Evolutionary conservation across 306 rosid species (phyloP).

Genomic region (Purshia tridentata): DNA sequence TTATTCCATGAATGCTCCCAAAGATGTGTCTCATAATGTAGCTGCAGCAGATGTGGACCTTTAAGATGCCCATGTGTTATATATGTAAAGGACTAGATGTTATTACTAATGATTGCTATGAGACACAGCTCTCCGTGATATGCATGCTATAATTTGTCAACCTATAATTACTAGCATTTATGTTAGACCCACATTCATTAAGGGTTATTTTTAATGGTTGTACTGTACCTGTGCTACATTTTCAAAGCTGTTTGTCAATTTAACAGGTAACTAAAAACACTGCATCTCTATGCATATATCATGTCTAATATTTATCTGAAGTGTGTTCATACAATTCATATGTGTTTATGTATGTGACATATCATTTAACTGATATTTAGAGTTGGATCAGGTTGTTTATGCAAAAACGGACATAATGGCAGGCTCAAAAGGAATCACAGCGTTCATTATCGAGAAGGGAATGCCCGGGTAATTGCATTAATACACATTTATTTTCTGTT

Average conservation of each 20-base stretch:
- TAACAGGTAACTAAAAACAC: neutral
- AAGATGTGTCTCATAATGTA: neutral
- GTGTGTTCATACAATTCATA: neutral
- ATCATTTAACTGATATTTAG: constrained; percentile 30
- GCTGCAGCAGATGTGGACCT: neutral
- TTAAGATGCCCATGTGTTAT: neutral
- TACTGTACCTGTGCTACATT: neutral
- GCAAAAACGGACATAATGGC: constrained; percentile 81
- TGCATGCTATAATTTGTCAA: neutral
- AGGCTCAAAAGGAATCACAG: constrained; percentile 93
- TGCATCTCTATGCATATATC: neutral
- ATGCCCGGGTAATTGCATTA: constrained; percentile 71
- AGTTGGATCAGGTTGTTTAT: constrained; percentile 75
- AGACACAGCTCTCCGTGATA: neutral
- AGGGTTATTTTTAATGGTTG: neutral
- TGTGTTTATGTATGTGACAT: neutral
- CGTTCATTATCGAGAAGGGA: constrained; percentile 95
- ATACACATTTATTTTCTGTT: constrained; percentile 28
- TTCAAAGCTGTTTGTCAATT: neutral
- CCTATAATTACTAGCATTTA: neutral
- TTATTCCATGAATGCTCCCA: neutral
- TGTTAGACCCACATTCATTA: neutral
- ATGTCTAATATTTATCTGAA: neutral
- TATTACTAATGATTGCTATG: neutral
- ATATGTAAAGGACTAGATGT: neutral